Percentiles rank a stretch among this genome's conserved stretches.
These are phyloP conservation scores for sorghum (Sorghum bicolor) DNA, from an alignment of 176 grass and related monocot species.

Conservation along the genomic window Sorghum_bicolor_NCBIv3 NC_012870.2:78207501-78208000, in stretches of 20 bases:
- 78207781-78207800: too few relatives aligned
- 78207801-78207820: not conserved
- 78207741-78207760: too few relatives aligned
- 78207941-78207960: slow-evolving; percentile 68
- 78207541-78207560: not conserved
- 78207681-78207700: slow-evolving; percentile 16
- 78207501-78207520: not conserved
- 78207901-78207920: slow-evolving; percentile 67
- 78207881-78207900: slow-evolving; percentile 38
- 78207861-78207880: not conserved
- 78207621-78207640: slow-evolving; percentile 23
- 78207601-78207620: not conserved
- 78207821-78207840: not conserved
- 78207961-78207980: slow-evolving; percentile 79
- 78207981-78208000: slow-evolving; percentile 97
- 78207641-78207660: not conserved
- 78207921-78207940: slow-evolving; percentile 76
- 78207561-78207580: not conserved
- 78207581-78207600: slow-evolving; percentile 5
- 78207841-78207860: slow-evolving; percentile 16
- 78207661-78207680: not conserved
- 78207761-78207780: too few relatives aligned
- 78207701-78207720: not conserved
- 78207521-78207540: slow-evolving; percentile 2
- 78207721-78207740: slow-evolving; percentile 5